A percentile compares a stretch with the other conserved stretches of the same genome.
Conservation (phyloP, 2,329 filamentous ascomycete genomes). For the Colletotrichum sp. region DNA sequence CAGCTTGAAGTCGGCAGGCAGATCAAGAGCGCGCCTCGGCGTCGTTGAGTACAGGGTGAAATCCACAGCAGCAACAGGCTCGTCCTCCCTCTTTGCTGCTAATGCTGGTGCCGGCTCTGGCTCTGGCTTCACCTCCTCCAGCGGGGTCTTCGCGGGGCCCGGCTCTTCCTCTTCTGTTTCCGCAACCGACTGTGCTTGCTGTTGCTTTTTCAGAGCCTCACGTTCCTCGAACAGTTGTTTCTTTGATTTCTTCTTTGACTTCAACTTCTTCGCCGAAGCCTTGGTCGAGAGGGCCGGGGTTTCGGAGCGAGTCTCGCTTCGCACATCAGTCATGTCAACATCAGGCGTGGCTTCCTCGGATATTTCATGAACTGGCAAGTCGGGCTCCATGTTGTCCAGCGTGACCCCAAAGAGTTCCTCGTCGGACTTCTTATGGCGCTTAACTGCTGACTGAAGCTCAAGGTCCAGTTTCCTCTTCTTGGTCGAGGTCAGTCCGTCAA, state of each 20-base stretch:
- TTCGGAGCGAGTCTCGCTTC: slow-evolving; percentile 48
- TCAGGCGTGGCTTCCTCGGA: slow-evolving; percentile 57
- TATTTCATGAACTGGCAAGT: slow-evolving; percentile 49
- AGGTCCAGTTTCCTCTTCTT: slow-evolving; percentile 79
- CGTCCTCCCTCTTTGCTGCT: slow-evolving; percentile 37
- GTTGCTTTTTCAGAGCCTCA: slow-evolving; percentile 62
- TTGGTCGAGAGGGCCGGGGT: slow-evolving; percentile 51
- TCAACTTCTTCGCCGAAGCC: slow-evolving; percentile 62
- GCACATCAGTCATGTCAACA: slow-evolving; percentile 49
- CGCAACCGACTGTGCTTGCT: slow-evolving; percentile 51
- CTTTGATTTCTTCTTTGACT: slow-evolving; percentile 78
- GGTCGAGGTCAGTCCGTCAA: slow-evolving; percentile 54
- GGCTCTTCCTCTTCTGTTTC: slow-evolving; percentile 24
- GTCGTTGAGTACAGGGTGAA: slow-evolving; percentile 55
- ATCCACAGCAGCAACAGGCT: slow-evolving; percentile 33
- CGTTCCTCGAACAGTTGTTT: slow-evolving; percentile 76
- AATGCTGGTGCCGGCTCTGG: neutral
- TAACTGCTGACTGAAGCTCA: slow-evolving; percentile 72
- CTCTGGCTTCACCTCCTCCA: slow-evolving; percentile 37
- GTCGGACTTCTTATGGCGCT: slow-evolving; percentile 80
- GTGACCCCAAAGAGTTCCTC: slow-evolving; percentile 77
- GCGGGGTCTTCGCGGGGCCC: slow-evolving; percentile 29
- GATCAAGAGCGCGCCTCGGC: slow-evolving; percentile 48
- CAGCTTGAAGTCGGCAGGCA: slow-evolving; percentile 50
- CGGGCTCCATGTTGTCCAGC: slow-evolving; percentile 56